Base-by-base conservation (phyloP, 2,329 filamentous ascomycete species). In the Cladosporium colombiae region DNA sequence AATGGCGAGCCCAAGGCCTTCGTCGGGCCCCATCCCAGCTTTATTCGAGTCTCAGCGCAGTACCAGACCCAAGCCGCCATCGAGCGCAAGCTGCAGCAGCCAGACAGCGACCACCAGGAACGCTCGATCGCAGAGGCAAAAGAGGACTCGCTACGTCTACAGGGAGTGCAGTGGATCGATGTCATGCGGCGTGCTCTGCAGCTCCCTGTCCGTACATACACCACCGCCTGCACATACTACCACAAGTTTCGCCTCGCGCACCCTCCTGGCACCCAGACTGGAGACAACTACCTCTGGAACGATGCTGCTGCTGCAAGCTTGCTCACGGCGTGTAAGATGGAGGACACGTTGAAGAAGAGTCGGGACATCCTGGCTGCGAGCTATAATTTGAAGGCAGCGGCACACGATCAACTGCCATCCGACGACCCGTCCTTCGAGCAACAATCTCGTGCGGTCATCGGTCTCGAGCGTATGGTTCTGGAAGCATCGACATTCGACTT, bases 331-430 rank as follows among this genome's bases (percentile, higher is more conserved):
- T 98, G 94, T 83, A 99, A 99, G 81, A 93, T 96, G 55, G 95
- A 99, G 78, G 95, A 99, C 78, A 99, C 95, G 0, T 86, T 97
- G 70, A 99, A 99, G 81, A 98, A 98, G 81, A 96, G 92, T 3
- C 88, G 87, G 66, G 95, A 99, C 69, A 96, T 99, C 68, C 83
- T 98, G 18, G 96, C 92, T 66, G 93, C 93, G 0, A 90, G 92
- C 27, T 92, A 94, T 79, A 97, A 97, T 74, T 81, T 96, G 44
- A 95, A 93, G 79, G 86, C 83, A 79, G 75, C 86, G 73, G 66
- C 89, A 79, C 77, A 91, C 78, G 84, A 92, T 78, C 78, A 90
- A 77, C 76, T 89, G 44, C 90, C 90, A 21, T 86, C 91, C 3
- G 94, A 98, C 77, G 93, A 97, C 78, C 89, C 90, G 76, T 82